Percentiles rank a stretch among this genome's conserved stretches.
Conservation (phyloP, 2,329 filamentous ascomycete genomes). For the Tolypocladium album region DNA sequence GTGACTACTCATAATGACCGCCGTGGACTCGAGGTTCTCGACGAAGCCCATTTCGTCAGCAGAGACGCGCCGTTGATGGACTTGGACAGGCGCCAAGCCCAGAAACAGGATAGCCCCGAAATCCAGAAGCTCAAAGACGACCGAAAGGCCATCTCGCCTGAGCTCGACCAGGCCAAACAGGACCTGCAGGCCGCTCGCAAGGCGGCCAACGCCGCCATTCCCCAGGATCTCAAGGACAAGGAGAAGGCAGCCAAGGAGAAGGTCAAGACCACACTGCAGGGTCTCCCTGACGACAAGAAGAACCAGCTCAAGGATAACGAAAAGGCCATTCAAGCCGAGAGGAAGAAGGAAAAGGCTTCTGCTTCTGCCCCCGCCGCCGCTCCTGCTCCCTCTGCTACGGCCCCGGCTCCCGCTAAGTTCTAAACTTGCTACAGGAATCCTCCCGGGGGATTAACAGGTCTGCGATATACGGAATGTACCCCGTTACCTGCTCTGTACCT, state of each 20-base stretch:
- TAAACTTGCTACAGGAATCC: background rate
- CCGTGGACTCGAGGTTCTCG: background rate
- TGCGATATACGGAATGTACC: background rate
- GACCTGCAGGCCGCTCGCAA: background rate
- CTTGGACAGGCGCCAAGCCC: background rate
- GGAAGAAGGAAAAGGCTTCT: background rate
- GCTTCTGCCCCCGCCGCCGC: background rate
- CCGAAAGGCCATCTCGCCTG: background rate
- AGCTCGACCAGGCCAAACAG: background rate
- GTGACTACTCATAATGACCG: background rate
- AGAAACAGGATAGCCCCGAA: background rate
- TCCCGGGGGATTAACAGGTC: background rate
- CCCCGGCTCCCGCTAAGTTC: background rate
- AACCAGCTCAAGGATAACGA: background rate
- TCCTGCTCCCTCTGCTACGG: background rate
- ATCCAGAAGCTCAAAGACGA: background rate
- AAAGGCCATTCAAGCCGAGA: background rate
- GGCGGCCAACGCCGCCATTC: background rate
- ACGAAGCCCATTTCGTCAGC: background rate
- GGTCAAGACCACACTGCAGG: background rate
- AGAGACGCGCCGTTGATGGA: background rate
- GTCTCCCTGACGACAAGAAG: background rate
- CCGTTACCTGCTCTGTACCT: background rate
- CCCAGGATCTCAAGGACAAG: background rate
- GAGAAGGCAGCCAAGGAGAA: background rate